Conservation (phyloP, 2,329 filamentous ascomycete genomes). For the Colletotrichum coccodes region DNA sequence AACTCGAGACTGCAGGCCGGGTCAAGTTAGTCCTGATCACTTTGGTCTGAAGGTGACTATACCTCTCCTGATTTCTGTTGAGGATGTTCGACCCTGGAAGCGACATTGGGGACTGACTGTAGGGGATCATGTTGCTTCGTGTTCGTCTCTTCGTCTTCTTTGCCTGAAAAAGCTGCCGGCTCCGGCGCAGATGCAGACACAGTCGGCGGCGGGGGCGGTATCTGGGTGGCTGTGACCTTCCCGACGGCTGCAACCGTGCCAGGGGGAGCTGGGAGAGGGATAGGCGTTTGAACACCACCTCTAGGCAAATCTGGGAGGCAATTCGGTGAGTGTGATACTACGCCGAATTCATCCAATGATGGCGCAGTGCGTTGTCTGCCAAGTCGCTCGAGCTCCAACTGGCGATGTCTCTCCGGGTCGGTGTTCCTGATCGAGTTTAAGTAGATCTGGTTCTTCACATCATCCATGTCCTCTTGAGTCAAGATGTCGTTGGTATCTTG, state of each 20-base stretch:
- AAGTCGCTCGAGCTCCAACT: constrained; percentile 32
- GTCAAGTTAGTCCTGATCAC: background rate
- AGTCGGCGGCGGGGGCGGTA: background rate
- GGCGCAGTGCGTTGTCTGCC: background rate
- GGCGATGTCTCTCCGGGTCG: constrained; percentile 45
- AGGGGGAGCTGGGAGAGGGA: background rate
- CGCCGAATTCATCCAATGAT: background rate
- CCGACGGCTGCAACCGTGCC: background rate
- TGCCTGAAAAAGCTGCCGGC: background rate
- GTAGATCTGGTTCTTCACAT: constrained; percentile 57
- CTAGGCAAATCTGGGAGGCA: background rate
- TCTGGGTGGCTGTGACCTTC: background rate
- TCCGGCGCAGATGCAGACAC: background rate
- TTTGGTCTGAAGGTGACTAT: background rate
- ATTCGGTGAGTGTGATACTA: background rate
- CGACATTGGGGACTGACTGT: background rate
- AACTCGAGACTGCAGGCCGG: background rate
- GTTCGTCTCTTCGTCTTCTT: background rate
- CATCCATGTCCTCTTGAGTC: constrained; percentile 68
- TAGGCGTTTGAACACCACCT: background rate
- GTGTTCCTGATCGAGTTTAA: constrained; percentile 44
- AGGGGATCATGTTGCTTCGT: background rate
- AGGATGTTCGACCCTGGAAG: background rate
- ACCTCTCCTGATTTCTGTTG: constrained; percentile 3
- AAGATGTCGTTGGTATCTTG: constrained; percentile 71